Conservation (phyloP, 768 basidiomycete genomes). For the Serendipita sp. region DNA sequence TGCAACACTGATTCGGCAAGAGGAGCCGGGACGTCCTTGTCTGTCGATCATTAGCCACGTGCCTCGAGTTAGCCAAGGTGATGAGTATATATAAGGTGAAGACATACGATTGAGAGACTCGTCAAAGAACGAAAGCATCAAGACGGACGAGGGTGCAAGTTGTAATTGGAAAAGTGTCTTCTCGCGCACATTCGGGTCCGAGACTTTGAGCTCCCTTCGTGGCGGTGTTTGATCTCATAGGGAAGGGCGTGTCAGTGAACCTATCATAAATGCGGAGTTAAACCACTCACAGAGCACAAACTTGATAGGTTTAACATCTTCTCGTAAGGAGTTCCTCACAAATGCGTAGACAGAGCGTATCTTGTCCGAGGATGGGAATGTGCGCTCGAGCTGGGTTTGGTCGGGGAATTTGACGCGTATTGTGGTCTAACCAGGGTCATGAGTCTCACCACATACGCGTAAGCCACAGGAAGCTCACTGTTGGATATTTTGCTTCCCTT, state of each 20-base stretch:
- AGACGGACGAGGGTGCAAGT: conserved; percentile 63
- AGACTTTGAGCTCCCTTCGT: conserved; percentile 65
- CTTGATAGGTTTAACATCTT: conserved; percentile 62
- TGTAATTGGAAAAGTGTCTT: conserved; percentile 50
- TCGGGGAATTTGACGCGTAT: conserved; percentile 73
- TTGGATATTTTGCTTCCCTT: conserved; percentile 55
- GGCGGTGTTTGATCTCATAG: conserved; percentile 61
- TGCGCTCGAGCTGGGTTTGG: conserved; percentile 61
- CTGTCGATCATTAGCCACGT: conserved; percentile 21
- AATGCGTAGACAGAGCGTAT: conserved; percentile 76
- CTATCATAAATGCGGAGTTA: background rate
- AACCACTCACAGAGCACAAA: conserved; percentile 61
- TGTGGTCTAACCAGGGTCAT: conserved; percentile 37
- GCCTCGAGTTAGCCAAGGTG: background rate
- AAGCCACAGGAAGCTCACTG: conserved; percentile 26
- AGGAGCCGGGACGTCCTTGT: conserved; percentile 41
- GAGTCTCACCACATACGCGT: background rate
- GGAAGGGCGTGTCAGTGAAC: background rate
- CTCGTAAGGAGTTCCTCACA: conserved; percentile 49
- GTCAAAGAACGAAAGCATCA: conserved; percentile 61
- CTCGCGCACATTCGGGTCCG: conserved; percentile 56
- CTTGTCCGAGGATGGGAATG: conserved; percentile 61
- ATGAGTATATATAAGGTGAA: background rate
- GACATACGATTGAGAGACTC: conserved; percentile 48
- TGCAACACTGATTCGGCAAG: conserved; percentile 38